These are phyloP conservation scores for Bathelium albidoporum DNA, from an alignment of 495 filamentous ascomycete species.

Conservation along the genomic window DNA sequence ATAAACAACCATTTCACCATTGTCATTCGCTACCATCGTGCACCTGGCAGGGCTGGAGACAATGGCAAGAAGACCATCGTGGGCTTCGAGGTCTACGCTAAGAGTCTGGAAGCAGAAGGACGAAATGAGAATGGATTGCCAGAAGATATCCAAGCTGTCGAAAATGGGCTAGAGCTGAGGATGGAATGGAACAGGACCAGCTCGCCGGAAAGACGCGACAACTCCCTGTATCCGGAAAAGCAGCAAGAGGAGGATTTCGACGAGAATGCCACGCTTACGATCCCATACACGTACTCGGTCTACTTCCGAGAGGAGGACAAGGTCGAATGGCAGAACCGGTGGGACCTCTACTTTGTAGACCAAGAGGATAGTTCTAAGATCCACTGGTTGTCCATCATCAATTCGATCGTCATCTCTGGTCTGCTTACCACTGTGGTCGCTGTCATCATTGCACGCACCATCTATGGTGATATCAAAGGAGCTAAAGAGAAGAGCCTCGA, in stretches of 20 bases:
- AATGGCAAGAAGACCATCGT: conserved; percentile 75
- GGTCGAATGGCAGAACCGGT: conserved; percentile 77
- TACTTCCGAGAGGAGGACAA: conserved; percentile 80
- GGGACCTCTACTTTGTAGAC: conserved; percentile 91
- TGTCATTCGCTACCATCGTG: conserved; percentile 71
- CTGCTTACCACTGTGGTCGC: conserved; percentile 74
- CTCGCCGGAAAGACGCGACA: conserved; percentile 44
- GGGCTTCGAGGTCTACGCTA: conserved; percentile 87
- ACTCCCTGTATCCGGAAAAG: conserved; percentile 44
- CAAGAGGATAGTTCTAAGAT: conserved; percentile 76
- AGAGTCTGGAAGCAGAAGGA: conserved; percentile 60
- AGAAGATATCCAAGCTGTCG: conserved; percentile 48
- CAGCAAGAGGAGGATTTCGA: conserved; percentile 43
- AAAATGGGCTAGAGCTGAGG: conserved; percentile 57
- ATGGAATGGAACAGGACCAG: conserved; percentile 51
- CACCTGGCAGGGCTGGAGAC: conserved; percentile 55
- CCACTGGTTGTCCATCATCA: conserved; percentile 88
- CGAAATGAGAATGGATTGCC: conserved; percentile 57
- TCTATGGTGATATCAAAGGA: conserved; percentile 69
- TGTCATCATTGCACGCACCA: conserved; percentile 75
- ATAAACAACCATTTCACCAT: conserved; percentile 90
- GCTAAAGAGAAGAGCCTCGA: conserved; percentile 57
- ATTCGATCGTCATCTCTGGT: conserved; percentile 78
- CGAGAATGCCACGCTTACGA: conserved; percentile 51
- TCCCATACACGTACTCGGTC: conserved; percentile 87